Base-by-base conservation (phyloP, 495 filamentous ascomycete species). In the Pseudevernia furfuracea region DNA sequence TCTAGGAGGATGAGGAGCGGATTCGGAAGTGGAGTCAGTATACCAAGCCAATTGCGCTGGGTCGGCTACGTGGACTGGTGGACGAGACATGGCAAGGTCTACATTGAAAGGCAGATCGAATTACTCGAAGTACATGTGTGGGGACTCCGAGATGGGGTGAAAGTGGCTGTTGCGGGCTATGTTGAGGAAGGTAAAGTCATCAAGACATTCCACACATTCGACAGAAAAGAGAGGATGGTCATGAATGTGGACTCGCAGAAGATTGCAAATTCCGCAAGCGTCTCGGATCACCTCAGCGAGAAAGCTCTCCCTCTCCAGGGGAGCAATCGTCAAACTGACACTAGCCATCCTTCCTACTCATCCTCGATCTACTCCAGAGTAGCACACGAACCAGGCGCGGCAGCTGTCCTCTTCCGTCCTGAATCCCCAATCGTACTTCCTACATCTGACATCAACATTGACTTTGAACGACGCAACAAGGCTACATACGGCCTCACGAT, bases 1-100 rank as follows among this genome's bases (percentile, higher is more conserved):
- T 85, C 89, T 65, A 76, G 91, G 36, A 81, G 94, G 49, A 98
- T 98, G 94, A 78, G 91, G 48, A 86, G 86, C 7, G 88, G 87
- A 3, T 96, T 96, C 71, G 94, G 94, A 1, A 80, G 84, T 46
- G 94, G 94, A 3, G 88, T 98, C n/a, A 91, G 87, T 46, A 97
- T 98, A 56, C 91, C 91, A 0, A 93, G 89, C 68, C 94, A 98
- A 75, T 72, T 92, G 65, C 79, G 94, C 15, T 97, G 90, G 85
- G 79, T 97, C 14, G 79, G 81, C n/a, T 98, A 98, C 74, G 88
- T 96, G 30, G 89, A 96, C 71, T 82, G 86, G 38, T 97, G 94
- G 94, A 78, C 89, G 19, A 86, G 84, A 58, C 71, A 81, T 48
- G 83, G 76, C 11, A 96, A 96, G 76, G 77, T 80, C 37, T 98